A percentile compares a stretch with the other conserved stretches of the same genome.
Conservation (phyloP, 805 yeast species). For the Debaryomyces castellii region DNA sequence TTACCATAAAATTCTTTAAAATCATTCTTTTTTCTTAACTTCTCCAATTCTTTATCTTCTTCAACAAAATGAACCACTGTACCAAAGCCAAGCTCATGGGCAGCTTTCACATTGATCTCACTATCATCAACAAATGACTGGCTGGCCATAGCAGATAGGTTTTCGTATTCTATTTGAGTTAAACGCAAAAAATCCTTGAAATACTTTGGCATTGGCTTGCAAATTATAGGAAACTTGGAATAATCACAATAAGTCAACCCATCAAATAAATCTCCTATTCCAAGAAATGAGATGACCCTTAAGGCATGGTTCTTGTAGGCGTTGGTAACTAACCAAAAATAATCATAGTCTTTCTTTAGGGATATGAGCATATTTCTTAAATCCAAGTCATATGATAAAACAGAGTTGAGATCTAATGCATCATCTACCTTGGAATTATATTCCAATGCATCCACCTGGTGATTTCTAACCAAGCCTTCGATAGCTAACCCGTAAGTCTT, state of each 20-base stretch:
- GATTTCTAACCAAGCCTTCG: conserved; percentile 76
- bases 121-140: conserved; percentile 85
- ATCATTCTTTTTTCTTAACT: conserved; percentile 25
- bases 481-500: conserved; percentile 88
- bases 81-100: conserved; percentile 69
- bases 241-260: conserved; percentile 95
- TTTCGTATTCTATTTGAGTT: conserved; percentile 51
- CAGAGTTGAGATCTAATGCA: conserved; percentile 78
- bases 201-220: conserved; percentile 83
- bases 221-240: conserved; percentile 61
- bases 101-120: conserved; percentile 73
- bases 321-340: conserved; percentile 90
- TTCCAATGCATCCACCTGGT: conserved; percentile 80
- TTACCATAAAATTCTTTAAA: conserved; percentile 32
- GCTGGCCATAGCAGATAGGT: conserved; percentile 41
- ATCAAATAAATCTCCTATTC: conserved; percentile 90
- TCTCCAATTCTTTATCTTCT: conserved; percentile 52
- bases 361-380: conserved; percentile 52
- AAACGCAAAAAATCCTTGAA: conserved; percentile 64
- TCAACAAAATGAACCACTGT: conserved; percentile 76
- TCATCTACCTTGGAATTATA: conserved; percentile 91
- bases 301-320: conserved; percentile 91
- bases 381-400: conserved; percentile 61
- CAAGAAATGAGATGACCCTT: conserved; percentile 75
- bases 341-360: conserved; percentile 54